Percentiles rank a stretch among this genome's conserved stretches.
Evolutionary conservation across 1,284 basidiomycete genomes (phyloP).

Genomic region (Schizophyllum commune): DNA sequence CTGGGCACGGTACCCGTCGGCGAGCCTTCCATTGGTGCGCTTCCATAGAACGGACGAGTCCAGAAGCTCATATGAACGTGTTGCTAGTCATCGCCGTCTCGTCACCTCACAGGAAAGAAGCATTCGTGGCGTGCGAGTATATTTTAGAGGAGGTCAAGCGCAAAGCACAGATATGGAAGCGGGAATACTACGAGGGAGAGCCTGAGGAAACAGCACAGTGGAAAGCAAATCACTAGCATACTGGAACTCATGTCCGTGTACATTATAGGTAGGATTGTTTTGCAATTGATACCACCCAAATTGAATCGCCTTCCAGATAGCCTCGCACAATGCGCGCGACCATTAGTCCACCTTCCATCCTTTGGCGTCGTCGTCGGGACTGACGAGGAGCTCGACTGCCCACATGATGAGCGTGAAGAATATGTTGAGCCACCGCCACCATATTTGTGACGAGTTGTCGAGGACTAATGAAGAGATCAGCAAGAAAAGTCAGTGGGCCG

Average conservation of each 20-base stretch:
- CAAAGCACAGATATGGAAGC: constrained; percentile 84
- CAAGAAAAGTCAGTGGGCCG: constrained; percentile 7
- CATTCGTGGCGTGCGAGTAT: constrained; percentile 73
- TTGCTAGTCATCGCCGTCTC: constrained; percentile 69
- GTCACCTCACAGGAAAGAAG: constrained; percentile 78
- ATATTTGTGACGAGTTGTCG: constrained; percentile 79
- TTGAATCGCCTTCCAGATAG: neutral
- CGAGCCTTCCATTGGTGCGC: constrained; percentile 55
- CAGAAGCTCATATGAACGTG: neutral
- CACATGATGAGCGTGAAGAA: constrained; percentile 77
- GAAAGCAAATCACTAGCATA: constrained; percentile 55
- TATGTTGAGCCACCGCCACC: constrained; percentile 86
- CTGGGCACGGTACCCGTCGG: constrained; percentile 74
- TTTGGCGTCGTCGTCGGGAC: constrained; percentile 67
- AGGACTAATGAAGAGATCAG: constrained; percentile 39
- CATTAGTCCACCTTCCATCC: constrained; percentile 75
- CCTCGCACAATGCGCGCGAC: neutral
- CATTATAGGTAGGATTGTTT: constrained; percentile 1
- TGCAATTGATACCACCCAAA: neutral
- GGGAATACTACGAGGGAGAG: constrained; percentile 74
- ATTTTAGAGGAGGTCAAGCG: constrained; percentile 80
- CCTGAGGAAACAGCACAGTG: constrained; percentile 56
- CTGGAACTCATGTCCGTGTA: neutral
- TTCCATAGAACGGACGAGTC: neutral
- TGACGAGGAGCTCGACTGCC: constrained; percentile 73